Evolutionary conservation across 2,329 filamentous ascomycete genomes (phyloP).

Genomic region (Pestalotiopsis sp.): DNA sequence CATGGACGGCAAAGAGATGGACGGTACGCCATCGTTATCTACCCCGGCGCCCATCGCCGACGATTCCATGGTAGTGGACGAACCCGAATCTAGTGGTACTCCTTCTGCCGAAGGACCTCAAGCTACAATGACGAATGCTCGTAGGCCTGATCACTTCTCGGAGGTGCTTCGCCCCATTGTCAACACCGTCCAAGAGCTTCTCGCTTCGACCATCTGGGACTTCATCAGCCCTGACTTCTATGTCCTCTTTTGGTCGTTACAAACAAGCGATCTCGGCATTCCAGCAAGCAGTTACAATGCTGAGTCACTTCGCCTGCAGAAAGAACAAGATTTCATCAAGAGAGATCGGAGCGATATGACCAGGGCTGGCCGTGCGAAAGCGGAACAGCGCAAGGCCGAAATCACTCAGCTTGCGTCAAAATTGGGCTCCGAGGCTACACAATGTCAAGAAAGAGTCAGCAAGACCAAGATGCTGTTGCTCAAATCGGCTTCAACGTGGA

Average conservation of each 20-base stretch:
- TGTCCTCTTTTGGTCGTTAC: slow-evolving; percentile 88
- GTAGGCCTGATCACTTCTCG: slow-evolving; percentile 56
- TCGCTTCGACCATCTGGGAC: slow-evolving; percentile 66
- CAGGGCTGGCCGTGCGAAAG: slow-evolving; percentile 64
- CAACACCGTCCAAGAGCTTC: slow-evolving; percentile 61
- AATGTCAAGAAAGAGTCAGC: slow-evolving; percentile 67
- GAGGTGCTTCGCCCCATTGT: slow-evolving; percentile 76
- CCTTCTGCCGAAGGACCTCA: slow-evolving; percentile 21
- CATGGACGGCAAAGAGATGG: slow-evolving; percentile 44
- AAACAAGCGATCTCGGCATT: slow-evolving; percentile 78
- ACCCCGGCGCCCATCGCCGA: slow-evolving; percentile 21
- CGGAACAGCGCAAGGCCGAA: slow-evolving; percentile 69
- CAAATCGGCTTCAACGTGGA: slow-evolving; percentile 73
- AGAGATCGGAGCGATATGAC: slow-evolving; percentile 75
- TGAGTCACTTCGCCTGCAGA: slow-evolving; percentile 70
- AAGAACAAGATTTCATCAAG: slow-evolving; percentile 66
- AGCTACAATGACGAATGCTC: slow-evolving; percentile 31
- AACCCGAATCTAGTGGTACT: slow-evolving; percentile 23
- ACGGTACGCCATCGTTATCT: slow-evolving; percentile 19
- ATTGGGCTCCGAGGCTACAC: slow-evolving; percentile 72
- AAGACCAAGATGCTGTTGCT: slow-evolving; percentile 70
- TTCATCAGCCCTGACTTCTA: slow-evolving; percentile 81
- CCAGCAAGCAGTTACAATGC: slow-evolving; percentile 77
- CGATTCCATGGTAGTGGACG: slow-evolving; percentile 34
- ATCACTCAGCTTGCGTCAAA: slow-evolving; percentile 69